These are phyloP conservation scores for Myrica gale DNA, from an alignment of 306 rosid genomes.

Conservation along the genomic window DNA sequence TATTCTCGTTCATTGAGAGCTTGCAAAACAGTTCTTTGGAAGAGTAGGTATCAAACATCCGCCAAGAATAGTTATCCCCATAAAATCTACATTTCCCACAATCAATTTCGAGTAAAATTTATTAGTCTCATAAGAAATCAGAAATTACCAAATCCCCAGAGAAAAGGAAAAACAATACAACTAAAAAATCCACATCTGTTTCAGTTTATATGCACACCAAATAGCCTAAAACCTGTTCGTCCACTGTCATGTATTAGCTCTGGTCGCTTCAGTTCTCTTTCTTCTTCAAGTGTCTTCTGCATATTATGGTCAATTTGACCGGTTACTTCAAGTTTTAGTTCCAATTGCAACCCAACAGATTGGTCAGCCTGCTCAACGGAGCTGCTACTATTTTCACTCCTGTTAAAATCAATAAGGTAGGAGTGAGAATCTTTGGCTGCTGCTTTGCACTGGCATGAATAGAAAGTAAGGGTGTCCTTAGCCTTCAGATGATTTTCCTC, in stretches of 20 bases:
- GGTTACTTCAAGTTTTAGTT: conserved; percentile 7
- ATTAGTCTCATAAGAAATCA: background rate
- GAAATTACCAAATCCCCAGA: background rate
- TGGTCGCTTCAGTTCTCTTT: background rate
- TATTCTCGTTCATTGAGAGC: no score
- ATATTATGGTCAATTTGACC: background rate
- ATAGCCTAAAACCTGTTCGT: conserved; percentile 27
- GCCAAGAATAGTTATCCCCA: background rate
- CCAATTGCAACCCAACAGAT: conserved; percentile 1
- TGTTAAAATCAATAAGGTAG: conserved; percentile 39
- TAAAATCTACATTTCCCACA: background rate
- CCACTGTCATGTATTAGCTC: background rate
- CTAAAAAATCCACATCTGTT: background rate
- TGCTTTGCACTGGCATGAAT: conserved; percentile 29
- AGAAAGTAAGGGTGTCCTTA: conserved; percentile 50
- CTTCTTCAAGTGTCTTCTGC: conserved; percentile 1
- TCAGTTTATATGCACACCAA: conserved; percentile 29
- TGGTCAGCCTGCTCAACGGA: conserved; percentile 14
- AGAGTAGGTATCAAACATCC: background rate
- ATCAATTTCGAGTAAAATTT: background rate
- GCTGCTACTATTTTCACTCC: background rate
- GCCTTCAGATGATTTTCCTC: conserved; percentile 50
- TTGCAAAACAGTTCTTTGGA: no score
- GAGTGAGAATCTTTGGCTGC: background rate
- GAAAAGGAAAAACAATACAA: background rate